Base-by-base conservation (phyloP, 1,284 basidiomycete species). In the Cryptococcus floricola region DNA sequence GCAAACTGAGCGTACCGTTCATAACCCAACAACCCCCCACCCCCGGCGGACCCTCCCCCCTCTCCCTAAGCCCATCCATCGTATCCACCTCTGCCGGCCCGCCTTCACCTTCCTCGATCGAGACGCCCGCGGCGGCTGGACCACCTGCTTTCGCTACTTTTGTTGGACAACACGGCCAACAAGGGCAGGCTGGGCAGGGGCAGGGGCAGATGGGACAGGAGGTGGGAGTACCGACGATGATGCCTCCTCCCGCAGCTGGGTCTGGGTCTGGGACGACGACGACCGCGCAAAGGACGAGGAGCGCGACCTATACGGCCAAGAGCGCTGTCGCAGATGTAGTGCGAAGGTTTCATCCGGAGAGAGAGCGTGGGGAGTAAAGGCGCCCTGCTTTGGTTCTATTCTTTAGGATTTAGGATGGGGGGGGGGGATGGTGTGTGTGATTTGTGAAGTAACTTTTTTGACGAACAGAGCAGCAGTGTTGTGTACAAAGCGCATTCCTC, bases 301-400 rank as follows among this genome's bases (percentile, higher is more conserved):
- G 69, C 50, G 73, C 75, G 43, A 76, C 75, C 27, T 73, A 74
- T 61, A 69, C 64, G 3, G 75, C 75, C 12, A 75, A 75, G 54
- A 68, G 64, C 25, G 75, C 75, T 0, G 75, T 75, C 45, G 73
- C 71, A 23, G 75, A 75, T 39, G 75, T 74, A 27, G 71, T 71
- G 18, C 63, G 69, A 53, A 53, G 68, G 27, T 75, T 66, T 61
- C 61, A 66, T 46, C 60, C 61, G 9, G 64, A 69, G 47, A 37
- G 52, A 23, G 53, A 51, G 39, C 38, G 28, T 8, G 43, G 39
- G 23, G 31, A 34, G 27, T 49, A 23, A 23, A 49, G 48, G 46
- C 5, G 13, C 13, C 13, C 5, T 45, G 43, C 23, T 13, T 12
- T 23, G 2, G 23, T 23, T 23, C 23, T 23, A 3, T 23, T 23